A percentile compares a stretch with the other conserved stretches of the same genome.
phyloP scores from a whole-genome alignment of 83 land plant genomes.

The Picea abies region DNA sequence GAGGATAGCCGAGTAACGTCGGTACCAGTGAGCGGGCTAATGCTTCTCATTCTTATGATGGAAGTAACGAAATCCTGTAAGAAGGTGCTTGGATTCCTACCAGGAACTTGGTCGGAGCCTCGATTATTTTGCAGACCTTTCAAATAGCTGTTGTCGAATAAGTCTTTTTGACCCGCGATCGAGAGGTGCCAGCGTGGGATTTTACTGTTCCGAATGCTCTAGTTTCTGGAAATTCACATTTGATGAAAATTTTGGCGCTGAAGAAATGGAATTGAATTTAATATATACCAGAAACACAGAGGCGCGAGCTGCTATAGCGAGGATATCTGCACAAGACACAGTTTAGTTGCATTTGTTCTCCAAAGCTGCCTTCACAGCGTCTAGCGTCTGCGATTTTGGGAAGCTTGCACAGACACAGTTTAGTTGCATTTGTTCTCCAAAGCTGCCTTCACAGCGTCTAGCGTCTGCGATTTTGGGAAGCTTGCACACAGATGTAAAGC shows the following conservation, averaged over 20 bases:
- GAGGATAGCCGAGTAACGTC: too few relatives aligned
- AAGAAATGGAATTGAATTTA: background rate
- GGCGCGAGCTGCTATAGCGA: conserved; percentile 71
- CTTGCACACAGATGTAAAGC: too few relatives aligned
- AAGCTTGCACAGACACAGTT: conserved; percentile 52
- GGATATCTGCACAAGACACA: conserved; percentile 70
- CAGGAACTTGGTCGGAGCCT: too few relatives aligned
- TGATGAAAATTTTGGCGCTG: background rate
- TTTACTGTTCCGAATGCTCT: background rate
- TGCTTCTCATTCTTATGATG: too few relatives aligned
- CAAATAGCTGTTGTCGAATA: background rate
- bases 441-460: conserved; percentile 60
- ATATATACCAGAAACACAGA: conserved; percentile 53
- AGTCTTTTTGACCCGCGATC: too few relatives aligned
- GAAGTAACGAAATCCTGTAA: too few relatives aligned
- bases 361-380: conserved; percentile 54
- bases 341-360: conserved; percentile 53
- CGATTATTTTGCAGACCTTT: too few relatives aligned
- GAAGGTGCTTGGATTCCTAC: too few relatives aligned
- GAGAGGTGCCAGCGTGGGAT: too few relatives aligned
- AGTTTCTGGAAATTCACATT: background rate
- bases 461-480: too few relatives aligned
- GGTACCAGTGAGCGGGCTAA: too few relatives aligned
- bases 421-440: conserved; percentile 55
- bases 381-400: conserved; percentile 18